These are phyloP conservation scores for Batkoa obscura DNA, from an alignment of 371 early-diverging fungal species.

Conservation along the genomic window DNA sequence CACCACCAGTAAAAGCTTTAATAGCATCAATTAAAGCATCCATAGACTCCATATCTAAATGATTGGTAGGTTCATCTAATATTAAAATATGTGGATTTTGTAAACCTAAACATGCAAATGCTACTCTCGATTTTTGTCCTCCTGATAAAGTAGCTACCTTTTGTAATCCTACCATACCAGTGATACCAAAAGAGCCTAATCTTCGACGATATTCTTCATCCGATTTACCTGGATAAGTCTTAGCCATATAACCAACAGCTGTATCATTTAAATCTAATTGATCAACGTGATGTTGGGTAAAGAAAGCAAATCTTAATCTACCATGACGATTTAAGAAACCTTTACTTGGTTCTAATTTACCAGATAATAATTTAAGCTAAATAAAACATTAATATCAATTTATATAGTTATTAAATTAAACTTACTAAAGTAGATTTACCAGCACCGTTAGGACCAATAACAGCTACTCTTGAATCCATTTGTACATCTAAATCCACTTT, in stretches of 20 bases:
- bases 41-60: slow-evolving; percentile 87
- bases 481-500: slow-evolving; percentile 77
- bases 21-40: slow-evolving; percentile 91
- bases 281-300: slow-evolving; percentile 96
- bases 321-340: slow-evolving; percentile 80
- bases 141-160: slow-evolving; percentile 89
- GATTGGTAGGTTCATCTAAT: slow-evolving; percentile 89
- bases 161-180: slow-evolving; percentile 87
- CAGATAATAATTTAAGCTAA: slow-evolving; percentile 70
- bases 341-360: slow-evolving; percentile 44
- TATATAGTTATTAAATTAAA: slow-evolving; percentile 17
- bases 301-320: slow-evolving; percentile 80
- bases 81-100: slow-evolving; percentile 91
- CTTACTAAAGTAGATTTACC: slow-evolving; percentile 34
- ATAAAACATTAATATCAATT: slow-evolving; percentile 37
- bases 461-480: slow-evolving; percentile 88
- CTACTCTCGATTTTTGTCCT: slow-evolving; percentile 94
- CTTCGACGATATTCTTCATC: slow-evolving; percentile 91
- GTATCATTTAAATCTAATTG: slow-evolving; percentile 66
- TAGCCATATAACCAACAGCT: slow-evolving; percentile 69
- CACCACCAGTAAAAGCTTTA: slow-evolving; percentile 84
- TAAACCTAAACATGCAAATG: slow-evolving; percentile 87
- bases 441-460: slow-evolving; percentile 61
- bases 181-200: slow-evolving; percentile 84
- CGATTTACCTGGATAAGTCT: slow-evolving; percentile 66